phyloP scores from a whole-genome alignment of 441 rosid species.

The Viola pubescens region DNA sequence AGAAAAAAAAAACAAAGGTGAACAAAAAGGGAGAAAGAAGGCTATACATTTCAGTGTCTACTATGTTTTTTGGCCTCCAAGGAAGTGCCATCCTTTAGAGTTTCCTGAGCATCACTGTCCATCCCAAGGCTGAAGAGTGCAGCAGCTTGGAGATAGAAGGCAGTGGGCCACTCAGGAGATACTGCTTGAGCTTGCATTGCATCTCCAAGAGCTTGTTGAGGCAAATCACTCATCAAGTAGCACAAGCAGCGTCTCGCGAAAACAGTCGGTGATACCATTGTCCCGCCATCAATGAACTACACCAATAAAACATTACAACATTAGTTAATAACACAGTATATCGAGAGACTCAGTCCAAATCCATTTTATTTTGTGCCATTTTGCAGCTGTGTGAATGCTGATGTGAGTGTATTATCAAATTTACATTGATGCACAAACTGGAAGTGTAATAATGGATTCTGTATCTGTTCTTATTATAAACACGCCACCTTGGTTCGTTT shows the following conservation, averaged over 20 bases:
- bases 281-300: constrained; percentile 87
- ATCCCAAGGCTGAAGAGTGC: constrained; percentile 89
- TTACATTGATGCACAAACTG: too few species aligned
- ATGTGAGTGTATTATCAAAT: too few species aligned
- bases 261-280: constrained; percentile 86
- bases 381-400: too few species aligned
- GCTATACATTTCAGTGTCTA: constrained; percentile 50
- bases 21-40: constrained; percentile 6
- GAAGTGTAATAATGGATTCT: too few species aligned
- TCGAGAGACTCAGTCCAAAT: too few species aligned
- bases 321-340: too few species aligned
- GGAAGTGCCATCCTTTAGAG: constrained; percentile 78
- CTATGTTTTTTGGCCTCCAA: constrained; percentile 60
- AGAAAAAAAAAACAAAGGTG: constrained; percentile 6
- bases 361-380: too few species aligned
- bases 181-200: constrained; percentile 93
- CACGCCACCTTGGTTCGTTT: too few species aligned
- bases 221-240: constrained; percentile 71
- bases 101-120: constrained; percentile 83
- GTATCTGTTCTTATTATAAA: too few species aligned
- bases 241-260: constrained; percentile 84
- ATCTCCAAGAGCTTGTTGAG: constrained; percentile 92
- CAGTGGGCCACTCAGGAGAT: constrained; percentile 84
- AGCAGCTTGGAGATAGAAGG: constrained; percentile 90
- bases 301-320: not conserved